Evolutionary conservation across 2,329 filamentous ascomycete genomes (phyloP).

Genomic region (Trichoderma sp.): DNA sequence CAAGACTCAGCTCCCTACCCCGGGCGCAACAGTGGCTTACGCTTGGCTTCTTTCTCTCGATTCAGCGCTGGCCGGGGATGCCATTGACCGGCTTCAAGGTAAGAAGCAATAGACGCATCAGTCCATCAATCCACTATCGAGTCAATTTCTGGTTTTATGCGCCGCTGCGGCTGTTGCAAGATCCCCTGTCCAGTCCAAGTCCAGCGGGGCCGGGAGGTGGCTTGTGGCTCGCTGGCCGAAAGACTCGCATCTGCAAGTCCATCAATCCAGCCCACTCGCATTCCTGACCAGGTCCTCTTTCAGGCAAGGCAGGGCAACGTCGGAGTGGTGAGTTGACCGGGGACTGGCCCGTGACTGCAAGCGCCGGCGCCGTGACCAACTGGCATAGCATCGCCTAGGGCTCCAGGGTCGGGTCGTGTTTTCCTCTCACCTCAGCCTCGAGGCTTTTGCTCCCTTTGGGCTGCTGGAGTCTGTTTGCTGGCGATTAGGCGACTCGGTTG

Average conservation of each 20-base stretch:
- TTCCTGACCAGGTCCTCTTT: no score
- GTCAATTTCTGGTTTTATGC: not conserved
- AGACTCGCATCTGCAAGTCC: not conserved
- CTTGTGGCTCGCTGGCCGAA: conserved; percentile 14
- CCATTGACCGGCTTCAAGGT: no score
- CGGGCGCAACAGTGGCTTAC: no score
- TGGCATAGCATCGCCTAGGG: not conserved
- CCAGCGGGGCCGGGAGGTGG: conserved; percentile 5
- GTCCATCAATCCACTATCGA: no score
- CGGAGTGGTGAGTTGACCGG: no score
- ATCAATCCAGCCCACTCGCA: no score
- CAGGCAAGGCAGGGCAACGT: no score
- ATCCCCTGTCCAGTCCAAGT: not conserved
- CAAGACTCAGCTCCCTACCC: no score
- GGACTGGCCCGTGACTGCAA: conserved; percentile 1
- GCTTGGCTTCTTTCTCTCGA: no score
- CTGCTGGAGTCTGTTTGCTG: not conserved
- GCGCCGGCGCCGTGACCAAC: conserved; percentile 16
- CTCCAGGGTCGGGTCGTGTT: not conserved
- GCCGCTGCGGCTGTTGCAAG: not conserved
- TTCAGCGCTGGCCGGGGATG: no score
- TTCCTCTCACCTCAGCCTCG: conserved; percentile 9
- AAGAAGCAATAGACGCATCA: no score
- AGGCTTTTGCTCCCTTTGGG: not conserved
- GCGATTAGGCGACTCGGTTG: not conserved